Evolutionary conservation across 225 moss, liverwort and hornwort genomes (phyloP).

Genomic region (Pseudisothecium myosuroides): DNA sequence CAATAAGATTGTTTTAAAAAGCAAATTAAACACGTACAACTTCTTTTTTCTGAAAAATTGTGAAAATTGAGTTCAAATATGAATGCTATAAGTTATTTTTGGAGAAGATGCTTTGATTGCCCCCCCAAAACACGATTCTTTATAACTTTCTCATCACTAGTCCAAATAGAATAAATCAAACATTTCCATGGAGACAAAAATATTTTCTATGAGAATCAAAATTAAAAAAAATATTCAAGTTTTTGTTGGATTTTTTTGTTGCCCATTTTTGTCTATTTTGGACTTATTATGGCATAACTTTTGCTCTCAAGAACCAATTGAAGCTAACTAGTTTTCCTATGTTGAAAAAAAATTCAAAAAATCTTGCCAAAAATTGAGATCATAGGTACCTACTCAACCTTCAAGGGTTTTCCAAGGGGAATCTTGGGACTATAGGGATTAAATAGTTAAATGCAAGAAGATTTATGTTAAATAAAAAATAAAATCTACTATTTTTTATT

Average conservation of each 20-base stretch:
- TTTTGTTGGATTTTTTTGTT: not conserved
- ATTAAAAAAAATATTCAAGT: not conserved
- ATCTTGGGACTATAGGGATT: fast-evolving
- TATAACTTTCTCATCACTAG: not conserved
- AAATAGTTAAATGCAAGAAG: not conserved
- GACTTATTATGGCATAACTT: not conserved
- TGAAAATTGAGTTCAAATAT: not conserved
- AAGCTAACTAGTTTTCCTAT: not conserved
- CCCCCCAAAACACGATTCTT: fast-evolving
- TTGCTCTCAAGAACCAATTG: fast-evolving
- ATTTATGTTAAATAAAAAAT: not conserved
- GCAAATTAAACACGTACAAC: not conserved
- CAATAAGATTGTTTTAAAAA: not conserved
- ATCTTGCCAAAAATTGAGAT: not conserved
- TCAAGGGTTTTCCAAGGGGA: fast-evolving
- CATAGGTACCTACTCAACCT: not conserved
- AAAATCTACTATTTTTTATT: fast-evolving
- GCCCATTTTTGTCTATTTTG: fast-evolving
- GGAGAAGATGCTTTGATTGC: not conserved
- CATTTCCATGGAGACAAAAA: not conserved
- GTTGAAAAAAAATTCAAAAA: not conserved
- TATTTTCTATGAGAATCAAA: not conserved
- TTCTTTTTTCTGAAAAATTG: not conserved
- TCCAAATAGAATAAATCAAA: not conserved
- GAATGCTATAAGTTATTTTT: not conserved